Evolutionary conservation across 2,329 filamentous ascomycete species (phyloP).

Genomic region (Zymoseptoria brevis): DNA sequence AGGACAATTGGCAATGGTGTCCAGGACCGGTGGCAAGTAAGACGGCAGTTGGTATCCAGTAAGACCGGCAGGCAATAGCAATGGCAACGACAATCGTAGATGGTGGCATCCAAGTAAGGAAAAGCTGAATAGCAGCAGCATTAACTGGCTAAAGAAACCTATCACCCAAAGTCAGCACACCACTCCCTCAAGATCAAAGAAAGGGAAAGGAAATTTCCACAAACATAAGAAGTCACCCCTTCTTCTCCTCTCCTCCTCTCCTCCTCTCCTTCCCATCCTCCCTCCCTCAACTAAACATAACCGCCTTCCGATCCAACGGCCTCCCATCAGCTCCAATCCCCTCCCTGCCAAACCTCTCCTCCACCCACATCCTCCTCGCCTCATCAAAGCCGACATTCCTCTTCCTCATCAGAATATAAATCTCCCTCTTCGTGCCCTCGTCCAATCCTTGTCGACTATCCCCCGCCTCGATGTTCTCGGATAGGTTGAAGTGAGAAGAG

Average conservation of each 20-base stretch:
- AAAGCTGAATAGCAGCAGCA: not conserved
- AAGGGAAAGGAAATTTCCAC: not conserved
- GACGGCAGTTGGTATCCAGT: not conserved
- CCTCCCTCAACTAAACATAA: slow-evolving; percentile 65
- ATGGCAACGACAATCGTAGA: not conserved
- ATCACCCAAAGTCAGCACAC: not conserved
- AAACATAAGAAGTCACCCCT: no score
- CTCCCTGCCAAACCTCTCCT: slow-evolving; percentile 76
- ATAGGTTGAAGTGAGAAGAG: slow-evolving; percentile 74
- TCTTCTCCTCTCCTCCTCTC: no score
- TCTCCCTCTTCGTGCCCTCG: slow-evolving; percentile 67
- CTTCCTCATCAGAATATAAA: slow-evolving; percentile 85
- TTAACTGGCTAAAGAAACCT: not conserved
- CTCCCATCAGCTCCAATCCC: slow-evolving; percentile 82
- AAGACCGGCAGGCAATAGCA: not conserved
- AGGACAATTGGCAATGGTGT: not conserved
- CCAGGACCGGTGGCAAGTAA: not conserved
- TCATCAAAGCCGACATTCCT: slow-evolving; percentile 80
- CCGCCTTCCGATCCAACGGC: slow-evolving; percentile 88
- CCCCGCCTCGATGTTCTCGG: slow-evolving; percentile 67
- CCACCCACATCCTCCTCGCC: slow-evolving; percentile 76
- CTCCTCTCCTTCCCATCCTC: not conserved
- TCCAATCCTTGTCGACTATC: slow-evolving; percentile 78
- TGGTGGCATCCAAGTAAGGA: not conserved
- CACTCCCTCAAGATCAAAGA: not conserved